Evolutionary conservation across 257 asterid genomes (phyloP).

Genomic region (Lavandula angustifolia): DNA sequence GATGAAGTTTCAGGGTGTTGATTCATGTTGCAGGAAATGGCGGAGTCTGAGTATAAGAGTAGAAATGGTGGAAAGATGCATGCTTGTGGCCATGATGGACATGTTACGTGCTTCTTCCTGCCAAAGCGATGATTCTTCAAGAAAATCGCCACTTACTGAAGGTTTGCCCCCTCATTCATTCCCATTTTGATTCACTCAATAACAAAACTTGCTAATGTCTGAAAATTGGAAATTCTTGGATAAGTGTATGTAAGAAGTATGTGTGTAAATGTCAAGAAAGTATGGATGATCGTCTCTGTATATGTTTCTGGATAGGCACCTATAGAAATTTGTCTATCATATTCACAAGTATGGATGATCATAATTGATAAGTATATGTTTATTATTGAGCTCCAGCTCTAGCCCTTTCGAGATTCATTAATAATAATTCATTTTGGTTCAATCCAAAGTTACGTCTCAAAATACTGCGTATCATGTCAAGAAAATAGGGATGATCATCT

Average conservation of each 20-base stretch:
- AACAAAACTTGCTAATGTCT: background rate
- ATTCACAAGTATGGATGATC: background rate
- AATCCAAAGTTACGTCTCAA: no score
- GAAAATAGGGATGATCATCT: no score
- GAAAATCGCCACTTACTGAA: constrained; percentile 56
- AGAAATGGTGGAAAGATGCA: constrained; percentile 88
- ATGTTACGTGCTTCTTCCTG: constrained; percentile 97
- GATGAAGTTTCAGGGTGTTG: background rate
- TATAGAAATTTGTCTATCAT: background rate
- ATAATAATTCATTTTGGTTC: no score
- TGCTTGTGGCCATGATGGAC: constrained; percentile 97
- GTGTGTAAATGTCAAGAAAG: no score
- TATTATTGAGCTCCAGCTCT: no score
- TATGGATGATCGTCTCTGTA: no score
- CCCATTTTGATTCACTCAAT: background rate
- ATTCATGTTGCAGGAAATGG: constrained; percentile 63
- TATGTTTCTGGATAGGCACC: background rate
- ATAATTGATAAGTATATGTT: background rate
- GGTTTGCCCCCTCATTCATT: constrained; percentile 40
- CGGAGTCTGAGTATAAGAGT: constrained; percentile 94
- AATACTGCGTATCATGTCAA: no score
- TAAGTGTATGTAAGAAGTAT: no score
- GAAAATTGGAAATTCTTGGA: background rate
- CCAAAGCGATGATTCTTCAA: constrained; percentile 89
- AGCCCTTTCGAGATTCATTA: no score